Conservation (phyloP, 371 early-diverging fungal genomes). For the Mucor plumbeus region DNA sequence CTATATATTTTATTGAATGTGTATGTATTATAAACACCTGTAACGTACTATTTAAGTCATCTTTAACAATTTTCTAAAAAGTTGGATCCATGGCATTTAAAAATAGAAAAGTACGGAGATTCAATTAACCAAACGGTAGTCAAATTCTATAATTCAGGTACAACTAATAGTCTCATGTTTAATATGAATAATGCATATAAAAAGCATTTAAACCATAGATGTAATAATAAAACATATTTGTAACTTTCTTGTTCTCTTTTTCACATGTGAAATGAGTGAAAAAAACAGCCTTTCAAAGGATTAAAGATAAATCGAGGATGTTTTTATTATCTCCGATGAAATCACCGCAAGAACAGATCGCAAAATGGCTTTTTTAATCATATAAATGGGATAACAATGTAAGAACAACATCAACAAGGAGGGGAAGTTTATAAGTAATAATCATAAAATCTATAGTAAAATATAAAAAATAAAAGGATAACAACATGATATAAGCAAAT, state of each 20-base stretch:
- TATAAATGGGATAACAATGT: not conserved
- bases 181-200: too few relatives aligned
- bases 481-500: conserved; percentile 4
- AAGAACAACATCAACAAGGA: not conserved
- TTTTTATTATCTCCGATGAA: too few relatives aligned
- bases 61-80: not conserved
- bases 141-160: too few relatives aligned
- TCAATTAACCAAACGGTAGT: not conserved
- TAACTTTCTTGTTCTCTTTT: not conserved
- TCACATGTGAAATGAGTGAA: not conserved
- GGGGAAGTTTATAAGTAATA: not conserved
- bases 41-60: not conserved
- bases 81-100: not conserved
- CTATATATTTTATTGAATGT: not conserved
- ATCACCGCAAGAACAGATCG: too few relatives aligned
- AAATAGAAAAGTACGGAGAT: too few relatives aligned
- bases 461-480: not conserved
- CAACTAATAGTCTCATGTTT: too few relatives aligned
- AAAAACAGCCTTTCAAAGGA: too few relatives aligned
- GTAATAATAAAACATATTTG: too few relatives aligned
- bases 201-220: too few relatives aligned
- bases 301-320: too few relatives aligned
- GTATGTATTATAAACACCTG: not conserved
- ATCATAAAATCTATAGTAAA: conserved; percentile 4
- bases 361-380: too few relatives aligned